Percentiles rank a stretch among this genome's conserved stretches.
These are phyloP conservation scores for Diaporthe helianthi DNA, from an alignment of 2,329 filamentous ascomycete genomes.

Conservation along the genomic window DNA sequence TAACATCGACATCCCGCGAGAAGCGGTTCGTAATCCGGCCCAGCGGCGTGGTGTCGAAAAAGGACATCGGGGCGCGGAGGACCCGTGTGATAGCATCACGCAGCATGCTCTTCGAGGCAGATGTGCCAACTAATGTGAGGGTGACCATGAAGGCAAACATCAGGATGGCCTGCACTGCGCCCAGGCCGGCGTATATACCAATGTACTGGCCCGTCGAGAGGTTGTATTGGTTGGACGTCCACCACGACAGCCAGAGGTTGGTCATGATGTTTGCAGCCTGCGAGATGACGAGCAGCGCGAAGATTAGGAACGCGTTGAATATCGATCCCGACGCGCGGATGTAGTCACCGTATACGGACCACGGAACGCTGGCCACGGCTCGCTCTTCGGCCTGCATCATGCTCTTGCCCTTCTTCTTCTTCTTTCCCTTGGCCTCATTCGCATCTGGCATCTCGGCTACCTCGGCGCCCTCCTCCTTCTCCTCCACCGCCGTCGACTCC, in stretches of 20 bases:
- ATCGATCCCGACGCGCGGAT: slow-evolving; percentile 76
- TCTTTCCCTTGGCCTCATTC: slow-evolving; percentile 53
- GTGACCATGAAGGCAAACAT: slow-evolving; percentile 83
- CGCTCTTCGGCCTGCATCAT: slow-evolving; percentile 79
- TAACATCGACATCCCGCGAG: slow-evolving; percentile 92
- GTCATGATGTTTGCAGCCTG: slow-evolving; percentile 88
- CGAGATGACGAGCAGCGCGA: slow-evolving; percentile 70
- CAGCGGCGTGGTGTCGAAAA: slow-evolving; percentile 96
- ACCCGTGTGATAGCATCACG: slow-evolving; percentile 80
- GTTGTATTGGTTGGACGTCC: slow-evolving; percentile 81
- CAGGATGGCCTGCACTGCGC: slow-evolving; percentile 72
- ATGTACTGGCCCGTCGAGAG: slow-evolving; percentile 75
- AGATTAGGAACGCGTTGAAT: slow-evolving; percentile 70
- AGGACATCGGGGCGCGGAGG: slow-evolving; percentile 78
- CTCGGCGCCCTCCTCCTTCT: slow-evolving; percentile 63
- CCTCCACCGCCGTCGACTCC: slow-evolving; percentile 80
- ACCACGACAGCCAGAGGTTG: slow-evolving; percentile 91
- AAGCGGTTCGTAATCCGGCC: slow-evolving; percentile 97
- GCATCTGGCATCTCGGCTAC: slow-evolving; percentile 46
- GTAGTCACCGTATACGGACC: slow-evolving; percentile 81
- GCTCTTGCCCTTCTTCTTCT: slow-evolving; percentile 62
- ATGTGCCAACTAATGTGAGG: slow-evolving; percentile 81
- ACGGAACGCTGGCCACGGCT: slow-evolving; percentile 78
- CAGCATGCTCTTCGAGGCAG: slow-evolving; percentile 82
- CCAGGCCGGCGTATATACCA: slow-evolving; percentile 74